Evolutionary conservation across 129 eudicot species (phyloP).

Genomic region (Artemisia tridentata): DNA sequence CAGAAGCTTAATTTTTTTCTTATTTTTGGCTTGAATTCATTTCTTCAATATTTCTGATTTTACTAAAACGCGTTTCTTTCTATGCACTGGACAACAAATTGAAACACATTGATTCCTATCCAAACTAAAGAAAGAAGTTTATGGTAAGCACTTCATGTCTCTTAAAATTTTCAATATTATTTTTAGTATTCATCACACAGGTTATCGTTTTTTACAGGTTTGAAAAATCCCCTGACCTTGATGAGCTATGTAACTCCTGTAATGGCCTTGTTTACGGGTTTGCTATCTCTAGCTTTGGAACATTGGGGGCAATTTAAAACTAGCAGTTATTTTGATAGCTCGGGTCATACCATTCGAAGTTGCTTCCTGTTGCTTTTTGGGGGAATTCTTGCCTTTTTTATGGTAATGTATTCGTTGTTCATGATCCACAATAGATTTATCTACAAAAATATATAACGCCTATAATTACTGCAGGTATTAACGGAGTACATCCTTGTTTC

Average conservation of each 20-base stretch:
- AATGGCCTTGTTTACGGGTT: constrained; percentile 80
- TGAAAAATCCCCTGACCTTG: constrained; percentile 87
- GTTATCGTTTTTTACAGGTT: constrained; percentile 45
- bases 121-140: constrained; percentile 66
- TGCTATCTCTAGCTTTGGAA: constrained; percentile 68
- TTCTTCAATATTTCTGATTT: background rate
- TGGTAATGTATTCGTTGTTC: constrained; percentile 42
- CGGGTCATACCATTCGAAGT: constrained; percentile 63
- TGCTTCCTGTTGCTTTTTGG: constrained; percentile 88
- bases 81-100: constrained; percentile 35
- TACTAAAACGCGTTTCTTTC: constrained; percentile 26
- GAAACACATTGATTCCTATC: constrained; percentile 35
- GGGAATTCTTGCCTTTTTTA: constrained; percentile 91
- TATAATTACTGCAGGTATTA: constrained; percentile 61
- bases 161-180: background rate
- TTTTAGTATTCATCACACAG: background rate
- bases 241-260: constrained; percentile 99
- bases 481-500: constrained; percentile 91
- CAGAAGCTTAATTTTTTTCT: background rate
- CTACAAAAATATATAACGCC: background rate
- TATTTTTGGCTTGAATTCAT: background rate
- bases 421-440: background rate
- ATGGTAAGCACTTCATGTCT: constrained; percentile 64
- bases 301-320: constrained; percentile 80
- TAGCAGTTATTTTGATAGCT: constrained; percentile 73